Evolutionary conservation across 805 yeast genomes (phyloP).

Genomic region (Ogataea saltuana): DNA sequence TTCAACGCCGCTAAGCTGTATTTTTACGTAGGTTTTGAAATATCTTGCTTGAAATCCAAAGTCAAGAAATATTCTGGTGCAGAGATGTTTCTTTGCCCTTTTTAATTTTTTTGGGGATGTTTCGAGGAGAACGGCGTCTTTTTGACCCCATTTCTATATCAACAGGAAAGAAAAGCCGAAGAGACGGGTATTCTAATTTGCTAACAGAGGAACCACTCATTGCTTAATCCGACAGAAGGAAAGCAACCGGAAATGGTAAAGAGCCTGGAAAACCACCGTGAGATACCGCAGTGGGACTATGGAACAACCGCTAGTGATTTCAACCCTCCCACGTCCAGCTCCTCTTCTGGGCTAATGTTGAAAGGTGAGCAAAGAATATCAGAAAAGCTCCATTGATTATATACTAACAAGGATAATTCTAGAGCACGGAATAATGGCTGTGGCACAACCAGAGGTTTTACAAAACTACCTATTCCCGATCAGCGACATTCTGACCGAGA

Average conservation of each 20-base stretch:
- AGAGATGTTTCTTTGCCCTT: no score
- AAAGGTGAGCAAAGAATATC: constrained; percentile 17
- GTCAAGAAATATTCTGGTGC: no score
- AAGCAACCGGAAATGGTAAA: constrained; percentile 11
- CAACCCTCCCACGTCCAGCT: constrained; percentile 20
- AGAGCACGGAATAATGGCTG: constrained; percentile 39
- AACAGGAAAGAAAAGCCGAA: no score
- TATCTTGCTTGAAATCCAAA: no score
- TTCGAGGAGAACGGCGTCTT: no score
- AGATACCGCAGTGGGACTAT: constrained; percentile 31
- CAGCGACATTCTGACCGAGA: constrained; percentile 29
- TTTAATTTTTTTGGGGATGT: no score
- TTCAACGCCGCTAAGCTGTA: no score
- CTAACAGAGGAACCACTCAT: neutral
- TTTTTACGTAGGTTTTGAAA: no score
- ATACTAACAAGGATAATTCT: constrained; percentile 6
- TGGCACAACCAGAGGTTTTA: constrained; percentile 46
- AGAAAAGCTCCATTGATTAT: neutral
- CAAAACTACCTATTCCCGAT: constrained; percentile 43
- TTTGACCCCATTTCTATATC: neutral
- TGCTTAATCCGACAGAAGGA: neutral
- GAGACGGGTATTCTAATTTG: no score
- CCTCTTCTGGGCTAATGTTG: constrained; percentile 32
- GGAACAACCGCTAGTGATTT: constrained; percentile 24
- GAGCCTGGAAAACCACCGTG: constrained; percentile 14